Conservation (phyloP, 306 rosid species). For the Comarum palustre region DNA sequence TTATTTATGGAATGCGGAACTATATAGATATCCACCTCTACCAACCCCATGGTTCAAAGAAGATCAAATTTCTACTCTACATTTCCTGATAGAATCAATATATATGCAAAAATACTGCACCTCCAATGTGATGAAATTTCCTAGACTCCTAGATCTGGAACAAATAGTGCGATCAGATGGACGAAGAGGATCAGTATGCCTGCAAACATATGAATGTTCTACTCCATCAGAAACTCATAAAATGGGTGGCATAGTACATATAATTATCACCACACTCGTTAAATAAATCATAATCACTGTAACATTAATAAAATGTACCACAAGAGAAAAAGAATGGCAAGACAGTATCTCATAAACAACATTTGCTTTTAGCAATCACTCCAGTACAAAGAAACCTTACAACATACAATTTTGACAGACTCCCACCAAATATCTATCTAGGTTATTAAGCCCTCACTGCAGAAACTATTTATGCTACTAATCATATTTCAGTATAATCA, state of each 20-base stretch:
- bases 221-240: conserved; percentile 5
- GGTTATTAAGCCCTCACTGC: not conserved
- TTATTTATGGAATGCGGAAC: conserved; percentile 38
- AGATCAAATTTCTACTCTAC: conserved; percentile 52
- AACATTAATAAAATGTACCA: not conserved
- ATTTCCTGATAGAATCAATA: conserved; percentile 50
- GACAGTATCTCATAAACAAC: not conserved
- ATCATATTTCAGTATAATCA: not conserved
- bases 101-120: conserved; percentile 35
- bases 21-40: conserved; percentile 47
- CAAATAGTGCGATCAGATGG: not conserved
- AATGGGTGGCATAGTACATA: not conserved
- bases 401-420: not conserved
- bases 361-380: not conserved
- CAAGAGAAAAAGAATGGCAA: not conserved
- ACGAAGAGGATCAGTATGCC: not conserved
- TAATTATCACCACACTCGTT: not conserved
- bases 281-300: not conserved
- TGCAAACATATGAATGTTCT: conserved; percentile 12
- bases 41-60: conserved; percentile 42
- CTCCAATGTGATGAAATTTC: conserved; percentile 4
- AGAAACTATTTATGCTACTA: not conserved
- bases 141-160: not conserved
- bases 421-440: not conserved
- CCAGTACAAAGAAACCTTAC: not conserved